Conservation (phyloP, 179 eudicot species). For the Sideroxylon spinosum region DNA sequence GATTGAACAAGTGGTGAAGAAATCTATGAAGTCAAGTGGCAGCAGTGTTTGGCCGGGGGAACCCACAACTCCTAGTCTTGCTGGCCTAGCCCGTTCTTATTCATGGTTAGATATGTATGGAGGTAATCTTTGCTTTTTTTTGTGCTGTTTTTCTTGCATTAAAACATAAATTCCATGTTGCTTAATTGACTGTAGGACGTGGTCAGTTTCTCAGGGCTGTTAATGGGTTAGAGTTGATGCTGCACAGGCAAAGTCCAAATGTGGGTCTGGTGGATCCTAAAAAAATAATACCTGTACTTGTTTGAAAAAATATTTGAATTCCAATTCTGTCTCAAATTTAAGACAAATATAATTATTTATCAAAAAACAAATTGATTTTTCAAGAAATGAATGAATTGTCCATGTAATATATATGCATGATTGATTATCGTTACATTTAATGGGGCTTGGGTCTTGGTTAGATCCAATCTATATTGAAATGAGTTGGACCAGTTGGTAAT, state of each 20-base stretch:
- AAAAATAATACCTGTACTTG: too few species aligned
- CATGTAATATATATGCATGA: background rate
- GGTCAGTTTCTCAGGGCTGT: background rate
- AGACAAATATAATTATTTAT: background rate
- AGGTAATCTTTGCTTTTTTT: constrained; percentile 40
- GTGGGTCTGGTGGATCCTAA: too few species aligned
- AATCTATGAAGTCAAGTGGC: constrained; percentile 48
- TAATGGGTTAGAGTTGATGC: background rate
- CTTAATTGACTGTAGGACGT: background rate
- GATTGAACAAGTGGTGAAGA: constrained; percentile 79
- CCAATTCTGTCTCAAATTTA: background rate
- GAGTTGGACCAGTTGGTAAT: background rate
- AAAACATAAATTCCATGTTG: background rate
- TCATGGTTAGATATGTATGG: constrained; percentile 96
- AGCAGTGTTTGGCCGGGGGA: constrained; percentile 49
- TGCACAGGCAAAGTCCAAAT: too few species aligned
- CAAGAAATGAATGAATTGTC: background rate
- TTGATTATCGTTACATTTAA: background rate
- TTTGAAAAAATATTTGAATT: background rate
- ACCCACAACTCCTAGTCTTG: constrained; percentile 36
- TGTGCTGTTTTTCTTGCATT: constrained; percentile 5
- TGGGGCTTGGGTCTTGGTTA: background rate
- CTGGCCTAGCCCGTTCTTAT: constrained; percentile 85
- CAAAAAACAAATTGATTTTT: background rate
- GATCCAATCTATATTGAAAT: background rate